Conservation (phyloP, 1,284 basidiomycete genomes). For the Fomitiporia mediterranea region DNA sequence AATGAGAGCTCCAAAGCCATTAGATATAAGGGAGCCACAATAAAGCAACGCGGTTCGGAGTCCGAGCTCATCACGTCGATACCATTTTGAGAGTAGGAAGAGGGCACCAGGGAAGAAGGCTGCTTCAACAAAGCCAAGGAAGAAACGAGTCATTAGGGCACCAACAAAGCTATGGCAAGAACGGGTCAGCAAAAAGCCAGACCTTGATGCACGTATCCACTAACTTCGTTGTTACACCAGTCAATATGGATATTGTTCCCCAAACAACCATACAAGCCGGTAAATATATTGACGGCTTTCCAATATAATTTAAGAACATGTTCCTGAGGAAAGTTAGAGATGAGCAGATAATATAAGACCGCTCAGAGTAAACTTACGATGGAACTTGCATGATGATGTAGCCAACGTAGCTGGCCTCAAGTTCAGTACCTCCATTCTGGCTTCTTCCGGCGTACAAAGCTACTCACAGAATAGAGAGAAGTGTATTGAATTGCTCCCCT, state of each 20-base stretch:
- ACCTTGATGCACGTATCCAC: background rate
- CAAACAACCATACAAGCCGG: constrained; percentile 34
- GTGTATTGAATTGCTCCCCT: constrained; percentile 63
- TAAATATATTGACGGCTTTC: constrained; percentile 31
- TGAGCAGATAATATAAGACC: constrained; percentile 25
- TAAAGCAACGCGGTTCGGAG: constrained; percentile 70
- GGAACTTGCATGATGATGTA: constrained; percentile 31
- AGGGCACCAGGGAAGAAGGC: constrained; percentile 38
- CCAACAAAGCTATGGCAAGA: constrained; percentile 29
- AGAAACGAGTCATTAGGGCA: constrained; percentile 39
- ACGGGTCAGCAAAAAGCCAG: background rate
- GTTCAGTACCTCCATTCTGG: constrained; percentile 25
- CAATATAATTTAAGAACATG: constrained; percentile 21
- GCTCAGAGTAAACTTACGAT: constrained; percentile 11
- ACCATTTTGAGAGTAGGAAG: constrained; percentile 67
- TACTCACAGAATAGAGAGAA: constrained; percentile 56
- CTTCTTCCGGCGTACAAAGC: background rate
- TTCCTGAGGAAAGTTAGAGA: constrained; percentile 8
- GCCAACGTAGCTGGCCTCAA: constrained; percentile 32
- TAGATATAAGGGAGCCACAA: constrained; percentile 71
- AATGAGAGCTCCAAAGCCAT: constrained; percentile 80
- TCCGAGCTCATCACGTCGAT: constrained; percentile 59
- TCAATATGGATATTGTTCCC: constrained; percentile 31
- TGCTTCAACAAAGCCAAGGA: constrained; percentile 40
- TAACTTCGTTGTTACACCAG: constrained; percentile 19